A percentile compares a stretch with the other conserved stretches of the same genome.
Conservation (phyloP, 805 yeast genomes). For the Candida takata region DNA sequence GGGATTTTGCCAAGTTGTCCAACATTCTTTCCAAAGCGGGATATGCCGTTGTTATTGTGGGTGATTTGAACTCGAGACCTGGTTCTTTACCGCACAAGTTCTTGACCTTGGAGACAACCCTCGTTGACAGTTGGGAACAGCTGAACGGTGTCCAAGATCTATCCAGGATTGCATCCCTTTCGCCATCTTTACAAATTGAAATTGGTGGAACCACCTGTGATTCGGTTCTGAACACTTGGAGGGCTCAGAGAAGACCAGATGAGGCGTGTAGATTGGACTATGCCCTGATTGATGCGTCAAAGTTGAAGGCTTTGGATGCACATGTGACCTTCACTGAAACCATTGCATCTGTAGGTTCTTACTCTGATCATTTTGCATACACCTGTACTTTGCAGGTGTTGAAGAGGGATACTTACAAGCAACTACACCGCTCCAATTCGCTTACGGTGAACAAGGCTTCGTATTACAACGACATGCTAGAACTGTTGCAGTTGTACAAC, state of each 20-base stretch:
- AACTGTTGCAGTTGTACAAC: conserved; percentile 39
- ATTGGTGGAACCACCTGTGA: conserved; percentile 88
- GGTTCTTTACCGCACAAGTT: conserved; percentile 76
- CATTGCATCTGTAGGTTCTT: conserved; percentile 63
- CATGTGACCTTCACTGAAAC: conserved; percentile 67
- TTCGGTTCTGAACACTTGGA: conserved; percentile 81
- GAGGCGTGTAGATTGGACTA: conserved; percentile 78
- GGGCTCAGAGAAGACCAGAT: conserved; percentile 33
- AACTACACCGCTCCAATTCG: conserved; percentile 4
- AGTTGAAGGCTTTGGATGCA: conserved; percentile 51
- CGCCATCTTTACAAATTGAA: conserved; percentile 55
- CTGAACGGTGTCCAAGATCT: conserved; percentile 44
- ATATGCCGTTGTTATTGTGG: conserved; percentile 81
- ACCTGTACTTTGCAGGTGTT: conserved; percentile 34
- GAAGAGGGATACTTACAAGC: background rate
- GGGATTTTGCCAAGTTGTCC: conserved; percentile 79
- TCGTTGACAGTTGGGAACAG: conserved; percentile 79
- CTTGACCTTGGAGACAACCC: conserved; percentile 58
- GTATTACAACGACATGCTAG: conserved; percentile 43
- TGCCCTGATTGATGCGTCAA: conserved; percentile 62
- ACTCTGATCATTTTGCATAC: conserved; percentile 91
- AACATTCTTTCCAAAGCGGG: conserved; percentile 61
- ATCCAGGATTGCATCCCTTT: conserved; percentile 36
- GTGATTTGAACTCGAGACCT: conserved; percentile 88
- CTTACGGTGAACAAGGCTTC: conserved; percentile 1